Percentiles rank a stretch among this genome's conserved stretches.
Evolutionary conservation across 2,329 filamentous ascomycete species (phyloP).

Genomic region (Microascus cirrosus): DNA sequence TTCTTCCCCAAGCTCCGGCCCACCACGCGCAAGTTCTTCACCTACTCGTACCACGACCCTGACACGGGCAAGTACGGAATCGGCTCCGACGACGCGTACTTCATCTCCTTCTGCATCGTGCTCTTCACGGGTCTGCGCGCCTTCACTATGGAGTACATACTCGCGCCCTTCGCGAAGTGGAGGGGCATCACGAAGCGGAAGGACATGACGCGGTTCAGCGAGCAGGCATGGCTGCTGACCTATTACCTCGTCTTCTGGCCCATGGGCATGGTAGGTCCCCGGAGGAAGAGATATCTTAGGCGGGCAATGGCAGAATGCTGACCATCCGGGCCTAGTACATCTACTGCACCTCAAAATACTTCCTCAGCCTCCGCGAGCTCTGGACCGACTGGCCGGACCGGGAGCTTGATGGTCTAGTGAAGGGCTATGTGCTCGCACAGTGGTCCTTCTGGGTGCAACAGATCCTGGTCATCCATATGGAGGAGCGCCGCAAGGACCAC

Average conservation of each 20-base stretch:
- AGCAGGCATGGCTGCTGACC: constrained; percentile 83
- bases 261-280: constrained; percentile 61
- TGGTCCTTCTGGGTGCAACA: constrained; percentile 92
- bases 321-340: constrained; percentile 50
- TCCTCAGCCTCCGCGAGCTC: constrained; percentile 62
- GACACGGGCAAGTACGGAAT: constrained; percentile 58
- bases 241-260: constrained; percentile 79
- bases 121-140: constrained; percentile 82
- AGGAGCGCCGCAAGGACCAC: constrained; percentile 89
- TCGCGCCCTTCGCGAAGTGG: constrained; percentile 64
- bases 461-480: constrained; percentile 87
- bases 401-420: constrained; percentile 62
- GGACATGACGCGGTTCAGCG: constrained; percentile 71
- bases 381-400: constrained; percentile 81
- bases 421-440: constrained; percentile 83
- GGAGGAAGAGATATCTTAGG: not conserved
- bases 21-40: constrained; percentile 80
- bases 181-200: constrained; percentile 69
- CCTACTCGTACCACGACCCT: constrained; percentile 71
- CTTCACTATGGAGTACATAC: constrained; percentile 73
- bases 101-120: constrained; percentile 68
- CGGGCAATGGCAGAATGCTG: not conserved
- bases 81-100: constrained; percentile 69
- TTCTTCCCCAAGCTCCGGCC: constrained; percentile 70
- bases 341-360: constrained; percentile 67